Evolutionary conservation across 805 yeast genomes (phyloP).

Genomic region (Candida manassasensis): DNA sequence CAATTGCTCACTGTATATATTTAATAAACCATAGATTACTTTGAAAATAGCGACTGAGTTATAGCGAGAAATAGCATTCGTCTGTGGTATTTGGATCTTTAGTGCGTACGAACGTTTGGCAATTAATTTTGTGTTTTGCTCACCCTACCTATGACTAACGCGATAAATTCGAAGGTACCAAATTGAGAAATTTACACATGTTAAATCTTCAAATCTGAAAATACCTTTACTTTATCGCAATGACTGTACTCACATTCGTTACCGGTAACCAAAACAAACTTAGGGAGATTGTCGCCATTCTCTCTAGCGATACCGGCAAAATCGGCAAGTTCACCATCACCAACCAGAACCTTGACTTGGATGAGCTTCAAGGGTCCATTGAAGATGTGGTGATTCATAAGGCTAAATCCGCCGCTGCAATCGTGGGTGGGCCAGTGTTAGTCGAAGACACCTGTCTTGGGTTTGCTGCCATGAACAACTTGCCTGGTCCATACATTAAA

Average conservation of each 20-base stretch:
- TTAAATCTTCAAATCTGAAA: too few species aligned
- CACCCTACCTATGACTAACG: too few species aligned
- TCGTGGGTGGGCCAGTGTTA: conserved; percentile 72
- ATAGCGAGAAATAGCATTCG: too few species aligned
- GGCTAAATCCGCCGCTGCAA: conserved; percentile 64
- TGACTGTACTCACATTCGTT: conserved; percentile 55
- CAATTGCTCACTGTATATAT: too few species aligned
- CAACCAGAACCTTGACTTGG: conserved; percentile 72
- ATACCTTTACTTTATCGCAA: too few species aligned
- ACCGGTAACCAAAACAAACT: conserved; percentile 89
- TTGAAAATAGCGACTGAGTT: too few species aligned
- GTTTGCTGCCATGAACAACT: conserved; percentile 67
- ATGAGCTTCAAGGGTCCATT: conserved; percentile 86
- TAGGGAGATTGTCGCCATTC: conserved; percentile 75
- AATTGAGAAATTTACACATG: too few species aligned
- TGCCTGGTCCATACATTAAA: conserved; percentile 94
- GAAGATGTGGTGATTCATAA: conserved; percentile 79
- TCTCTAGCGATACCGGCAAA: conserved; percentile 33
- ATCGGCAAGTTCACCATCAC: conserved; percentile 51
- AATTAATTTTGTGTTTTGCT: too few species aligned
- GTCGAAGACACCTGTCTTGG: conserved; percentile 94
- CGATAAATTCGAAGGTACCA: too few species aligned
- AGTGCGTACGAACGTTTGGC: too few species aligned
- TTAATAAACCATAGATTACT: too few species aligned
- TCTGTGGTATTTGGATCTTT: too few species aligned